Base-by-base conservation (phyloP, 2,329 filamentous ascomycete species). In the Ophiostoma novo-ulmi region DNA sequence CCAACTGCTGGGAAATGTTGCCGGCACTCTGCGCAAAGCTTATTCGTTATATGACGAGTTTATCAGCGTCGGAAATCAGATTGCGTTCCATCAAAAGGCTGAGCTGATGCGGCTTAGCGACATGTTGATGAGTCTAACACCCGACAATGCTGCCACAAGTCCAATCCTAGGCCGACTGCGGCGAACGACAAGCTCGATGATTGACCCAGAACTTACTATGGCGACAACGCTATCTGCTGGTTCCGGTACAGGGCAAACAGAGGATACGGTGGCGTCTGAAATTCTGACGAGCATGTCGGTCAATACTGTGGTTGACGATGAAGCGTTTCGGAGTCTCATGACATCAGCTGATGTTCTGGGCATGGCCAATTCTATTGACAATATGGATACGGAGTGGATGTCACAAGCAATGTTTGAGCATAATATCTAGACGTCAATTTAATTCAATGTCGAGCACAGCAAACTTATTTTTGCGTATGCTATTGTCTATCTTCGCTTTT, bases 391-490 rank as follows among this genome's bases (percentile, higher is more conserved):
- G 20, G 63, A 65, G 36, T 65, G 63, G 63, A 65, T 39, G 63
- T 63, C 58, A 36, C 63, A 65, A 36, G 63, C 63, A 38, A 65
- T 65, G 63, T 65, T 65, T 65, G 63, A 65, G 63, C 35, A 63
- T 13, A 63, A 63, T 20, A 63, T 63, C 3, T 63, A 63, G 58
- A 17, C n/a, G 26, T 13, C 8, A 58, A 26, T 22, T 4, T 13
- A 48, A 20, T 39, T 13, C 31, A 48, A 8, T 8, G 2, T 20
- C 6, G 5, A 48, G 31, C 31, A 31, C 31, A 31, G 31, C 31
- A 1, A 31, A 31, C 31, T 31, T 3, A 31, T 20, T n/a, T 48
- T 3, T n/a, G 5, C 6, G 10, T 14, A 58, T 26, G 22, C 52
- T 26, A 31, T 58, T 5, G 22, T 35, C 58, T 35, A 67, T 22